Evolutionary conservation across 1,284 basidiomycete species (phyloP), one percentile per base, ranked within the genome.

Genomic region (Cryptococcus hybrid): DNA sequence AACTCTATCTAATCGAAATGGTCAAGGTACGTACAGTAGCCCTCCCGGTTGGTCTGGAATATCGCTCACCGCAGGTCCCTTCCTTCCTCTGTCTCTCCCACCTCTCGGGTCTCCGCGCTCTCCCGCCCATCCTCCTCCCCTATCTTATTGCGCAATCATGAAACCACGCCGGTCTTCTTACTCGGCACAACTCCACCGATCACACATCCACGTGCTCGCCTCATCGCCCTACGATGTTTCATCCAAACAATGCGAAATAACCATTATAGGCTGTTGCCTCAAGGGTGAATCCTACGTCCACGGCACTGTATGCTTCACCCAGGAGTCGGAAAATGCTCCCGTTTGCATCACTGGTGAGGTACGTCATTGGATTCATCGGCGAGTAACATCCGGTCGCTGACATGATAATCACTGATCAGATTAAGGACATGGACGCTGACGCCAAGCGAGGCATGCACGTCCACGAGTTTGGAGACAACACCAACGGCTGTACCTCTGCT

Each of bases 381-480:
- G 18, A 18, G 18, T 18, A 2, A 18, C 18, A 18, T 18, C 18
- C 18, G 2, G 2, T 18, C 2, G 18, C 18, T 18, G 18, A 18
- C 18, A 2, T 18, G 18, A 18, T 18, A 18, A 18, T 34, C 39
- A 3, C 46, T 0, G 18, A 18, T 18, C 56, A 84, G 58, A 79
- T 90, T 65, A 80, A 79, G 63, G 82, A 83, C 63, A 81, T 90
- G 49, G 82, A 85, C 64, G 79, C 85, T 12, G 80, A 82, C 54
- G 81, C 85, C 18, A 73, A 82, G 63, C 82, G 85, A 45, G 89
- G 89, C 2, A 89, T 90, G 80, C 89, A 90, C 75, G 78, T 90
- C 62, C 88, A 90, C 70, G 82, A 85, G 71, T 82, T 80, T 53
- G 88, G 88, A 45, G 86, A 90, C 74, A 73, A 85, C 62, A 83